Conservation (phyloP, 257 asterid genomes). For the Solanum lignicaule region DNA sequence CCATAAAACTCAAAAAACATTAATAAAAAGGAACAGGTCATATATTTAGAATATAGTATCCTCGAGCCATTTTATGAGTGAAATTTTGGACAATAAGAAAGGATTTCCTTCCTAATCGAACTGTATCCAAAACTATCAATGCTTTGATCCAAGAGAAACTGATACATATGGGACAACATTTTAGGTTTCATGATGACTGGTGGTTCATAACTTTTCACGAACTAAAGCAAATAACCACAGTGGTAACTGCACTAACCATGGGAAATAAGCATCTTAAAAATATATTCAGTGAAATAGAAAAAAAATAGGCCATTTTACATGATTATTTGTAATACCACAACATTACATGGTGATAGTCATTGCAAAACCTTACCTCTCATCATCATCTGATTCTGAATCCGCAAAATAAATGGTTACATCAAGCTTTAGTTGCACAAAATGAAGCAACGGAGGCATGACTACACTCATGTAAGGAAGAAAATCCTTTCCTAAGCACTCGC, state of each 20-base stretch:
- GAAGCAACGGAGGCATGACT: conserved; percentile 91
- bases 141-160: neutral
- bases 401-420: conserved; percentile 80
- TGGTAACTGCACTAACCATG: neutral
- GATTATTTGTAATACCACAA: neutral
- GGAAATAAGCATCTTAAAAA: neutral
- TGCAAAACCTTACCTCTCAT: conserved; percentile 54
- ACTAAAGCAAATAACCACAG: neutral
- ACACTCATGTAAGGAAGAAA: conserved; percentile 91
- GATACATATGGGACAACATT: neutral
- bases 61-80: neutral
- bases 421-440: conserved; percentile 83
- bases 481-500: conserved; percentile 92
- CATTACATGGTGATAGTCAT: neutral
- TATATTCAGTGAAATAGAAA: neutral
- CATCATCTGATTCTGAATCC: conserved; percentile 84
- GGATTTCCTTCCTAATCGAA: neutral
- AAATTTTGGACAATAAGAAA: neutral
- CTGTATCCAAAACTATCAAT: no score
- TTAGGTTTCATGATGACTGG: neutral
- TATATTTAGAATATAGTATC: neutral
- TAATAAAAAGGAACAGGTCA: neutral
- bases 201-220: neutral
- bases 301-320: neutral
- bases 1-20: neutral